Base-by-base conservation (phyloP, 2,329 filamentous ascomycete genomes). In the Chaetothyriales sp. region DNA sequence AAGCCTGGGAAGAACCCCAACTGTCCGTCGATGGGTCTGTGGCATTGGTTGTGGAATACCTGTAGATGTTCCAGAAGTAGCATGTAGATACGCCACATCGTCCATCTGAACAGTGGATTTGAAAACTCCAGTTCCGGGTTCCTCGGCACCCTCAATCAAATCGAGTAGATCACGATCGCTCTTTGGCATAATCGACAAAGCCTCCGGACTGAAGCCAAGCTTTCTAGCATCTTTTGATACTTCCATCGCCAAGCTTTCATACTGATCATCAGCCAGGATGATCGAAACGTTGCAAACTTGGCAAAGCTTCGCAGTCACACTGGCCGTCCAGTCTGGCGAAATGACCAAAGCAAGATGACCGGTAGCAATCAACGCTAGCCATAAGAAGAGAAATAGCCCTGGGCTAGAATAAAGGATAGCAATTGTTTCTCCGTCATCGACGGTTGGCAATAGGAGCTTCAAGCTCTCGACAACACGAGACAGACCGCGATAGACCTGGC, bases 21-120 rank as follows among this genome's bases (percentile, higher is more conserved):
- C 71, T 2, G 74, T 77, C 9, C 70, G 76, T 46, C 69, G 69
- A 59, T 83, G 77, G 1, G 69, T 72, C 53, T 83, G 79, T 0
- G 73, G 71, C 1, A 84, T 81, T 0, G 78, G 77, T 53, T 83
- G 83, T 0, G 81, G 80, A 1, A 79, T 62, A 0, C 80, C 80
- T 0, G 75, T 77, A 0, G 80, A 82, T 2, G 81, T 84, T 0
- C 80, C 81, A 0, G 81, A 84, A 0, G 80, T 82, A 59, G 84
- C 80, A 56, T 77, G 75, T 20, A 81, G 66, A 61, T 81, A 83
- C 0, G 80, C 79, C 13, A 74, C 62, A 10, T 75, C 70, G 1
- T 43, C n/a, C 20, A 15, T 15, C 37, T 40, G 25, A 18, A 20
- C 46, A 13, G 3, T 10, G 43, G 15, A 10, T 45, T 22, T 45